phyloP scores from a whole-genome alignment of 768 basidiomycete species.

The Leccinum barrowsii region DNA sequence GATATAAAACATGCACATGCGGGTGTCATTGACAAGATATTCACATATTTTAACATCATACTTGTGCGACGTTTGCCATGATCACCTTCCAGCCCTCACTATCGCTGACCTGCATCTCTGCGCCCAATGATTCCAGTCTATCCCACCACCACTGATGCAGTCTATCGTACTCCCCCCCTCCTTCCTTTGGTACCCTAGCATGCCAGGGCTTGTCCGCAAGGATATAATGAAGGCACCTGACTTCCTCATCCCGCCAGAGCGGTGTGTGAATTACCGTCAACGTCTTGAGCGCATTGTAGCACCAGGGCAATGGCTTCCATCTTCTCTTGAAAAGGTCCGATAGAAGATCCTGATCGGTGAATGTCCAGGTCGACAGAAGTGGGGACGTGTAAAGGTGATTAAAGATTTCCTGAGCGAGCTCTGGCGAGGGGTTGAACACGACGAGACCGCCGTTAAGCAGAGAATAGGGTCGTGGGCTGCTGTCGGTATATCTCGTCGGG shows the following conservation, averaged over 20 bases:
- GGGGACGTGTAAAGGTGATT: conserved; percentile 44
- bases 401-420: conserved; percentile 50
- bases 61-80: conserved; percentile 42
- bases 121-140: conserved; percentile 42
- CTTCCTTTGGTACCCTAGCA: conserved; percentile 39
- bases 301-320: conserved; percentile 80
- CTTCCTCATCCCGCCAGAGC: conserved; percentile 83
- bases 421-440: conserved; percentile 70
- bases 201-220: conserved; percentile 86
- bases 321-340: conserved; percentile 72
- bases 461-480: conserved; percentile 69
- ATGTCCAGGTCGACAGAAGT: conserved; percentile 53
- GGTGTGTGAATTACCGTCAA: conserved; percentile 64
- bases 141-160: conserved; percentile 82
- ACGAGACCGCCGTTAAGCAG: conserved; percentile 90
- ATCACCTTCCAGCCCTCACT: conserved; percentile 50
- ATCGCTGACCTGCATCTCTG: conserved; percentile 43
- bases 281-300: conserved; percentile 93
- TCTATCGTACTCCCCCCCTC: conserved; percentile 48
- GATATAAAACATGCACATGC: background rate
- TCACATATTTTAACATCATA: background rate
- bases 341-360: conserved; percentile 93
- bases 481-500: conserved; percentile 37
- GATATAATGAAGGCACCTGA: conserved; percentile 87
- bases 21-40: background rate